Base-by-base conservation (phyloP, 345 rosid species). In the Isatis tinctoria region DNA sequence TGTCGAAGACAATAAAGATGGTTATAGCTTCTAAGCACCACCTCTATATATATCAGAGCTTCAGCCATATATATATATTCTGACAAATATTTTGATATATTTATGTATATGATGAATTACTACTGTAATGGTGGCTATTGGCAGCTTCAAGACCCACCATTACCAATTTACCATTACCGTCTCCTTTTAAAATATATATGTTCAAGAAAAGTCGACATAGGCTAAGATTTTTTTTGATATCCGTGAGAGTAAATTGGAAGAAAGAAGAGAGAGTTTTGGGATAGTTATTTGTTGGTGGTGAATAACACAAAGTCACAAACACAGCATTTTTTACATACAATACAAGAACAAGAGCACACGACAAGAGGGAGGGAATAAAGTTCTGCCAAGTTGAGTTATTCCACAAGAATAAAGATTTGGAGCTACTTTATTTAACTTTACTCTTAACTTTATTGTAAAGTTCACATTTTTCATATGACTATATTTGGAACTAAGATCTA, bases 1-100 rank as follows among this genome's bases (percentile, higher is more conserved):
- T 75, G 69, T 61, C 74, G 33, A 51, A 30, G 32, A 61, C 57
- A 52, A 32, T 68, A 30, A 75, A 75, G 69, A 75, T 22, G 69
- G 52, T 61, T 22, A 3, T 74, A 28, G 73, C 60, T 54, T 48
- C 40, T 67, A 74, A 67, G 59, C 51, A 60, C 11, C 53, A 47
- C 16, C 16, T 74, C 53, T 48, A 28, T 28, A 28, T 37, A 11
- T 45, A 9, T 74, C 66, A 33, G 58, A 32, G 37, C 30, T 64
- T 53, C 56, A 41, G 36, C 32, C 28, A 60, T 40, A 30, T 36
- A 26, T 36, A 26, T 10, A 2, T 14, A 3, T 32, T 22, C 57
- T 45, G 58, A 70, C 44, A 60, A 35, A 17, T 43, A 8, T 48
- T 20, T 1, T n/a, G n/a, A n/a, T n/a, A n/a, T n/a, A n/a, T n/a